Evolutionary conservation across 75 land plant species (phyloP).

Genomic region (Picea sitchensis): DNA sequence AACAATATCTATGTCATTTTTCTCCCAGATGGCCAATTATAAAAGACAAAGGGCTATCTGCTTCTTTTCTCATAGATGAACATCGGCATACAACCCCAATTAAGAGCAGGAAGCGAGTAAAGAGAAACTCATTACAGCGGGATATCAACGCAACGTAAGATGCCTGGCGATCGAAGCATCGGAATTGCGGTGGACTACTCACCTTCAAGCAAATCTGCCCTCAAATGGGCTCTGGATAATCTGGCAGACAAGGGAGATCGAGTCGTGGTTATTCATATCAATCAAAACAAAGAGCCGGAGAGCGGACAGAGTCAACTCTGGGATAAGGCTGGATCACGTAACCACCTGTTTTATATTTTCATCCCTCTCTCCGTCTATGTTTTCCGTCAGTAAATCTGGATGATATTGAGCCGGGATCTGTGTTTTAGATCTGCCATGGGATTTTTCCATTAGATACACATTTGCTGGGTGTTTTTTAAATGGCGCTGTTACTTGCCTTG

Average conservation of each 20-base stretch:
- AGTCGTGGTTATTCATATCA: constrained; percentile 45
- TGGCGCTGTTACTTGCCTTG: not conserved
- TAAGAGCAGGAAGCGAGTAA: too few relatives aligned
- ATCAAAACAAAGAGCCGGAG: constrained; percentile 10
- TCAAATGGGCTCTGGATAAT: constrained; percentile 66
- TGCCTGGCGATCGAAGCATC: constrained; percentile 45
- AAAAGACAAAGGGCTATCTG: too few relatives aligned
- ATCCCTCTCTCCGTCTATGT: not conserved
- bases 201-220: constrained; percentile 58
- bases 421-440: not conserved
- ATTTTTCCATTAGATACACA: not conserved
- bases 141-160: constrained; percentile 10
- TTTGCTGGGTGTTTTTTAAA: not conserved
- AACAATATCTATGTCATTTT: too few relatives aligned
- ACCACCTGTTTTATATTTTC: not conserved
- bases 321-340: constrained; percentile 52
- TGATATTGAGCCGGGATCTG: not conserved
- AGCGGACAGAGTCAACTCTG: constrained; percentile 36
- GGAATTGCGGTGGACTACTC: constrained; percentile 76
- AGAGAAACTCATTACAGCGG: too few relatives aligned
- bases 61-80: too few relatives aligned
- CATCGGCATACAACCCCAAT: too few relatives aligned
- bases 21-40: too few relatives aligned
- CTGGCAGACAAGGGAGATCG: constrained; percentile 51
- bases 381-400: not conserved